Conservation (phyloP, 108 stramenopile species). For the Discostella stelligeroides region DNA sequence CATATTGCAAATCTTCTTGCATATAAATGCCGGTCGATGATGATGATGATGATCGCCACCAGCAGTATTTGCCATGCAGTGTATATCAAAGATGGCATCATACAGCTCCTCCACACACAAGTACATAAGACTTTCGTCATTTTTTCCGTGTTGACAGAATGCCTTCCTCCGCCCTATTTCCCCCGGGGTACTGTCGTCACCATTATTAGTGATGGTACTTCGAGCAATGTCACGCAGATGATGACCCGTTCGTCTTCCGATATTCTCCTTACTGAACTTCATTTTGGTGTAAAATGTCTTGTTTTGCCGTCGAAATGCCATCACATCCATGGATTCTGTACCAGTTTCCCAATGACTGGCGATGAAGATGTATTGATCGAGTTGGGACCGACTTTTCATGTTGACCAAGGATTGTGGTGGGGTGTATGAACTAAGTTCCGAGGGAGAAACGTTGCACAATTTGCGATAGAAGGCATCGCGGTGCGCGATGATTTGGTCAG, state of each 20-base stretch:
- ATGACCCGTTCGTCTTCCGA: conserved; percentile 40
- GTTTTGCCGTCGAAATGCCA: conserved; percentile 29
- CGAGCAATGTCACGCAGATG: conserved; percentile 6
- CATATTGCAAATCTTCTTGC: conserved; percentile 37
- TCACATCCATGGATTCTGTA: conserved; percentile 25
- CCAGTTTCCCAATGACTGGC: conserved; percentile 46
- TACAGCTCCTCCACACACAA: conserved; percentile 38
- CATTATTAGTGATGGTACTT: conserved; percentile 1
- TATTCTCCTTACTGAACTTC: conserved; percentile 30
- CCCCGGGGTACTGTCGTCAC: neutral
- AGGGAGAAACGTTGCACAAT: conserved; percentile 4
- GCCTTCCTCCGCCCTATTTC: conserved; percentile 13
- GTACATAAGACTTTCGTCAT: conserved; percentile 45
- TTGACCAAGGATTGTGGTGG: conserved; percentile 21
- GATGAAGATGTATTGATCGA: conserved; percentile 31
- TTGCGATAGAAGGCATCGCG: conserved; percentile 28
- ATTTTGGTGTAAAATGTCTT: conserved; percentile 44
- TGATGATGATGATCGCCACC: too few relatives aligned
- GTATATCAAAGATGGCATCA: conserved; percentile 44
- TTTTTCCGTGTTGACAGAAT: conserved; percentile 42
- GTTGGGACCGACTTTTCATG: conserved; percentile 28
- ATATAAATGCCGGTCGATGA: conserved; percentile 14
- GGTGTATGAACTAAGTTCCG: conserved; percentile 12
- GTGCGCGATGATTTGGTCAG: conserved; percentile 13
- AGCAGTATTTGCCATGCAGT: conserved; percentile 23